These are phyloP conservation scores for Syzygium malaccense DNA, from an alignment of 441 rosid genomes.

Conservation along the genomic window DNA sequence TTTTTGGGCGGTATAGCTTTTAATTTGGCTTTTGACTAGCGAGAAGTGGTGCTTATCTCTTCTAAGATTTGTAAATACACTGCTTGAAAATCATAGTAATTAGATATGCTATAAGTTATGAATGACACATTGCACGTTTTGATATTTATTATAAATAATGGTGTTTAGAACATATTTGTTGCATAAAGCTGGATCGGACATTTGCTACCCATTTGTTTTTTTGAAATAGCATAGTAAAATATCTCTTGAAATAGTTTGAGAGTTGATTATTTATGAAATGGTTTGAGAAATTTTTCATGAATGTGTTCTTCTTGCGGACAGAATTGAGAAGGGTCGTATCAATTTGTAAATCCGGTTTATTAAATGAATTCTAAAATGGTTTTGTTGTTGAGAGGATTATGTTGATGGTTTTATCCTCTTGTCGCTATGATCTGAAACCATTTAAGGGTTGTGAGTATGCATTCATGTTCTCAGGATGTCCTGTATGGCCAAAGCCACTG, in stretches of 20 bases:
- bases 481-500: fast-evolving
- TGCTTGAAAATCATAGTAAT: not conserved
- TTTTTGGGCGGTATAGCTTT: not conserved
- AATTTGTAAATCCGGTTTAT: not conserved
- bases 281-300: not conserved
- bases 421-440: not conserved
- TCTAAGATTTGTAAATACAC: not conserved
- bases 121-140: not conserved
- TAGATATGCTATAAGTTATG: no score
- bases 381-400: fast-evolving
- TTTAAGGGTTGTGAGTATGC: not conserved
- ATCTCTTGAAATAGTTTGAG: not conserved
- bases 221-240: not conserved
- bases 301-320: not conserved
- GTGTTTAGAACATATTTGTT: not conserved
- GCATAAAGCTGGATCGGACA: not conserved
- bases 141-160: not conserved
- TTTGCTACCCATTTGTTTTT: not conserved
- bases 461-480: not conserved
- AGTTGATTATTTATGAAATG: not conserved
- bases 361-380: not conserved
- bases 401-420: not conserved
- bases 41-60: not conserved
- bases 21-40: not conserved
- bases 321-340: not conserved